Conservation (phyloP, 208 protist species). For the Phytomonas sp. region DNA sequence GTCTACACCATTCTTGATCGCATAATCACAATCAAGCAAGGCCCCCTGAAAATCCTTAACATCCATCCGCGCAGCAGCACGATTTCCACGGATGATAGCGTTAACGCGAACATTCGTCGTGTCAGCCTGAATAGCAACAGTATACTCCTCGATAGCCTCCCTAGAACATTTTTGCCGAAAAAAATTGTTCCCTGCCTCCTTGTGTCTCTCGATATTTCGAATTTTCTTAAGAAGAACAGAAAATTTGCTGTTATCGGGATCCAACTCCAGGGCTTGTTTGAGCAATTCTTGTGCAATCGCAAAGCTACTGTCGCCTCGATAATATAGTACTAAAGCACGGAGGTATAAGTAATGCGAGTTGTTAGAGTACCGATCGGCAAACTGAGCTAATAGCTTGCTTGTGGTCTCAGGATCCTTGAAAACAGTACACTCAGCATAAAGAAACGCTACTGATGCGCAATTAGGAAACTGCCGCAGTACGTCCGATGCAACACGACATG, state of each 20-base stretch:
- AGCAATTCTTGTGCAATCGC: slow-evolving; percentile 56
- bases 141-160: slow-evolving; percentile 74
- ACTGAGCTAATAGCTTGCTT: slow-evolving; percentile 33
- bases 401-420: slow-evolving; percentile 41
- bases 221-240: slow-evolving; percentile 71
- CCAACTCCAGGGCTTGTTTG: slow-evolving; percentile 52
- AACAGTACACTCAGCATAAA: slow-evolving; percentile 48
- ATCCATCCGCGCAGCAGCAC: slow-evolving; percentile 80
- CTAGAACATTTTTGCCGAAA: slow-evolving; percentile 66
- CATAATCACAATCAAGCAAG: slow-evolving; percentile 87
- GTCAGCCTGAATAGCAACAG: slow-evolving; percentile 68
- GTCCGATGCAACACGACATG: slow-evolving; percentile 19
- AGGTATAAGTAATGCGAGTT: slow-evolving; percentile 68
- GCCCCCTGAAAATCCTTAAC: slow-evolving; percentile 81
- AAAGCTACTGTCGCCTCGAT: slow-evolving; percentile 61
- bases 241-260: slow-evolving; percentile 66
- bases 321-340: slow-evolving; percentile 55
- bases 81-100: slow-evolving; percentile 80
- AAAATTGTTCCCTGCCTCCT: slow-evolving; percentile 74
- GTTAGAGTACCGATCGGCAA: slow-evolving; percentile 31
- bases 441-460: slow-evolving; percentile 44
- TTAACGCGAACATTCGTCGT: slow-evolving; percentile 62
- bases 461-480: slow-evolving; percentile 50
- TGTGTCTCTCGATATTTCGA: slow-evolving; percentile 53
- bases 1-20: slow-evolving; percentile 78